Base-by-base conservation (phyloP, 1,284 basidiomycete genomes). In the Rhodotorula sp. region DNA sequence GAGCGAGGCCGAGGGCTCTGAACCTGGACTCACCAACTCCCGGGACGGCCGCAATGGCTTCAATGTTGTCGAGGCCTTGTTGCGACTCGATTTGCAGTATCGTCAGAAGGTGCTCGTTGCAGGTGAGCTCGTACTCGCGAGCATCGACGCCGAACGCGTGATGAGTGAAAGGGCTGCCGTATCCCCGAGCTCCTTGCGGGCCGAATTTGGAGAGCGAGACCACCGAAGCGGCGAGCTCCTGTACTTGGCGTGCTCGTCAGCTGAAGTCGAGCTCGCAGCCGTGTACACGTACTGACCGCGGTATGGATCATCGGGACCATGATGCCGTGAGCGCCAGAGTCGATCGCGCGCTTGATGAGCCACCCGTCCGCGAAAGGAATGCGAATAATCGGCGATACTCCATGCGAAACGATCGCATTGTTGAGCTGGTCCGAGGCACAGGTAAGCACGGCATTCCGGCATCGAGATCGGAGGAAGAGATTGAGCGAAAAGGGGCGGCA, bases 311-410 rank as follows among this genome's bases (percentile, higher is more conserved):
- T 78, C 12, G 80, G 80, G 18, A 76, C 74, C 75, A 81, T 72
- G 50, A 81, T 58, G 3, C 79, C 80, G 60, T 79, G 79, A 1
- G 79, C 79, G 34, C 81, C 81, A 16, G 80, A 70, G 62, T 82
- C 81, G 18, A 82, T 74, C 14, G 81, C 81, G 23, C 81, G 76
- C 76, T 82, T 82, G 74, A 82, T 78, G 69, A 79, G 72, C 68
- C 74, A 79, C 26, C 78, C 76, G 60, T 80, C 78, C 34, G 79
- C 78, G 43, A 73, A 78, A 2, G 80, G 80, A 15, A 81, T 73
- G 14, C 81, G 78, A 66, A 81, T 79, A 67, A 81, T 80, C 5
- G 81, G 80, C 52, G 78, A 79, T 19, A 76, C 78, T 14, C 79
- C 79, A 10, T 76, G 64, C 12, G 78, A 77, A 28, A 77, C 72